Base-by-base conservation (phyloP, 257 asterid genomes). In the Nicotiana otophora region DNA sequence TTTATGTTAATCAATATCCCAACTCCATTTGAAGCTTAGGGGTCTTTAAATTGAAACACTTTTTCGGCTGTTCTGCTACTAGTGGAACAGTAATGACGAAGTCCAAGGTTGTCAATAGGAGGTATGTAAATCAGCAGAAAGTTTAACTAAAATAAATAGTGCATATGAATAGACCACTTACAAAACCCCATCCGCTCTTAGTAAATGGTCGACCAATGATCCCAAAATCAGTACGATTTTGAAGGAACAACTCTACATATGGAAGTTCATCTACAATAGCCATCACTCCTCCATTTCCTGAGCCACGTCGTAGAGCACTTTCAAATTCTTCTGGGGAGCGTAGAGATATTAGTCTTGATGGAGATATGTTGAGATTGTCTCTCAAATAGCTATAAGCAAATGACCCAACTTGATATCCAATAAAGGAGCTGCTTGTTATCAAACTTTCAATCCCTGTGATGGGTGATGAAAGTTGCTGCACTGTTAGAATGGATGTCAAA, bases 401-500 rank as follows among this genome's bases (percentile, higher is more conserved):
- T 26, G 93, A 90, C 16, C 93, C 93, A 4, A 85, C 86, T 81
- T 89, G 93, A 86, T 85, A 89, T 64, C 93, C 92, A 36, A 90
- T 85, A 5, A 81, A 86, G 34, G 69, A 88, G 51, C 77, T 82
- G 66, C 82, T 84, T 10, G 82, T 74, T n/a, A 87, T 85, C 86
- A 90, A 79, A 65, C 91, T 85, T 33, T 90, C 93, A 4, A 90
- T 87, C 28, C 93, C 92, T 5, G 83, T 90, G 74, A 90, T 87
- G 16, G 93, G 77, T 30, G 93, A 87, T 63, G 89, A 70, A 20
- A 87, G 88, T 84, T 86, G 93, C 72, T 88, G 92, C 4, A 88
- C 90, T 11, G 95, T 91, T 16, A 91, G 89, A 86, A 91, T 88
- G 26, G 93, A 89, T n/a, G 95, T 91, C 87, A 91, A 86, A 83